Conservation (phyloP, 2,329 filamentous ascomycete genomes). For the Leptodontidium sp. region DNA sequence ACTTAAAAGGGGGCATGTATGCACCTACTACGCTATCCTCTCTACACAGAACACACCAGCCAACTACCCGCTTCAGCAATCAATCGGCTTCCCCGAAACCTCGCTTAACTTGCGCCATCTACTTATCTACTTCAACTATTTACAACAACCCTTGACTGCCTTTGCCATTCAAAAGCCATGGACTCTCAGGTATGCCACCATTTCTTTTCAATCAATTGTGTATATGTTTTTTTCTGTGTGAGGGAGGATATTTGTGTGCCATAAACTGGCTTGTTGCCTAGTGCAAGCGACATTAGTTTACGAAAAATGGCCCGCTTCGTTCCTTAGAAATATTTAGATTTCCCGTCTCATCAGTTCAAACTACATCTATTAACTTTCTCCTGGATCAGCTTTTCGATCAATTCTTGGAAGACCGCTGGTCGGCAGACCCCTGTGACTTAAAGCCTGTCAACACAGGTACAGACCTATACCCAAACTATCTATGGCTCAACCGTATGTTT, state of each 20-base stretch:
- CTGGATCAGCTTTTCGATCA: slow-evolving; percentile 20
- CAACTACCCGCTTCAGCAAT: slow-evolving; percentile 9
- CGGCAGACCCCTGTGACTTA: slow-evolving; percentile 13
- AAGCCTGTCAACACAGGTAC: slow-evolving; percentile 7
- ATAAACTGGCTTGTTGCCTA: slow-evolving; percentile 13
- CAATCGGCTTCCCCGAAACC: slow-evolving; percentile 7
- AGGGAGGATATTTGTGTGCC: neutral
- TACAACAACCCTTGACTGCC: slow-evolving; percentile 2
- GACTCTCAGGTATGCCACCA: slow-evolving; percentile 21
- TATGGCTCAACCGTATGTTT: slow-evolving; percentile 18
- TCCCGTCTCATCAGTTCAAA: neutral
- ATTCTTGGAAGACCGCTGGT: slow-evolving; percentile 17
- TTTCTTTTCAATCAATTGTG: slow-evolving; percentile 14
- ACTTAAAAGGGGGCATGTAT: neutral
- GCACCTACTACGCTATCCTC: neutral
- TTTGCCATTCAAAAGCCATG: slow-evolving; percentile 18
- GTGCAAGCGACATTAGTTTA: slow-evolving; percentile 12
- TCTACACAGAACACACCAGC: slow-evolving; percentile 15
- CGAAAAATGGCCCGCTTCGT: slow-evolving; percentile 11
- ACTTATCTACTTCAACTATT: neutral
- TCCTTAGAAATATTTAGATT: slow-evolving; percentile 14
- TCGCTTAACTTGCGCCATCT: neutral
- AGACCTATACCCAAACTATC: slow-evolving; percentile 15
- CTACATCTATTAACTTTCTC: neutral
- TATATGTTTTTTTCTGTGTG: slow-evolving; percentile 11